A percentile compares a stretch with the other conserved stretches of the same genome.
phyloP scores from a whole-genome alignment of 371 early-diverging fungal species.

The Funneliformis caledonium region DNA sequence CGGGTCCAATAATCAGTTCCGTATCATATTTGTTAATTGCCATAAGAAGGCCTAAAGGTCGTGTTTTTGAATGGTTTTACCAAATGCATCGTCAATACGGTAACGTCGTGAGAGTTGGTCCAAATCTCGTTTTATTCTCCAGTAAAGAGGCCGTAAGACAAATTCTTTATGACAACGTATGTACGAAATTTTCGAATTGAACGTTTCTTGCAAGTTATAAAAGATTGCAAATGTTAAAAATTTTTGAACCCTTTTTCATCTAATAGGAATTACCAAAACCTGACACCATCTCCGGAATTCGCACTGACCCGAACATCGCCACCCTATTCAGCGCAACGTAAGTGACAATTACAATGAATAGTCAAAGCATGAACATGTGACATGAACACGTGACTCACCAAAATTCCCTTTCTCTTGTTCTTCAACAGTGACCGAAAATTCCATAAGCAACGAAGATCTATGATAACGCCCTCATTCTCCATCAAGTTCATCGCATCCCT shows the following conservation, averaged over 20 bases:
- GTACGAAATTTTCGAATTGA: background rate
- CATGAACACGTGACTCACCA: background rate
- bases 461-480: constrained; percentile 30
- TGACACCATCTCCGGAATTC: constrained; percentile 14
- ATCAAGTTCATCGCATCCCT: constrained; percentile 22
- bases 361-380: too few species aligned
- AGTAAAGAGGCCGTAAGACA: constrained; percentile 35
- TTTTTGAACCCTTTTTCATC: background rate
- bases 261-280: constrained; percentile 29
- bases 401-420: background rate
- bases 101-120: constrained; percentile 24
- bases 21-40: background rate
- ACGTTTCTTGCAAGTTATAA: too few species aligned
- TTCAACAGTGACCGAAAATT: background rate
- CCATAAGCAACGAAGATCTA: background rate
- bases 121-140: constrained; percentile 24
- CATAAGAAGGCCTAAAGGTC: constrained; percentile 22
- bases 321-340: constrained; percentile 26
- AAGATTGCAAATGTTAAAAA: background rate
- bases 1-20: constrained; percentile 9
- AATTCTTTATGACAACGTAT: constrained; percentile 18
- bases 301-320: constrained; percentile 4
- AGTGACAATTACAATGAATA: background rate
- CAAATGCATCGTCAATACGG: constrained; percentile 20
- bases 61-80: constrained; percentile 26